Evolutionary conservation across 768 basidiomycete genomes (phyloP), one percentile per base, ranked within the genome.

Genomic region (Hortiboletus flavorubellus): DNA sequence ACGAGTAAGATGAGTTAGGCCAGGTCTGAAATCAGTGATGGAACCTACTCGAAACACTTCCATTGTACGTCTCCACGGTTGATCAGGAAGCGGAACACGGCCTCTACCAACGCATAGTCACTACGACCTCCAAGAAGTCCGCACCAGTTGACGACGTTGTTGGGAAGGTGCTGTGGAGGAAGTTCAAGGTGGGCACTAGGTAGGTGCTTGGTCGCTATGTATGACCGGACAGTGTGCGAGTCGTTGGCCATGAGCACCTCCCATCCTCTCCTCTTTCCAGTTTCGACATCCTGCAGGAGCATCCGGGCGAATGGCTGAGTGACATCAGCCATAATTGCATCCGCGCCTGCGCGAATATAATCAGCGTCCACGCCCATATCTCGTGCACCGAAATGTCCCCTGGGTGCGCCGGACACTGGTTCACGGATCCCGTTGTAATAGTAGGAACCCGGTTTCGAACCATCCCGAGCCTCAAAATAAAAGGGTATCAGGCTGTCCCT

Each of bases 81-180:
- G n/a, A 6, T 7, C 37, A 53, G 0, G 3, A 14, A 33, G 2
- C 2, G 10, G 26, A 59, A 30, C 37, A 53, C 31, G 2, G 12
- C 1, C 15, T 43, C 41, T 43, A 18, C 11, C n/a, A 59, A 44
- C 7, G 46, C 29, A 14, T 1, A 2, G 6, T 58, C 43, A n/a
- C 11, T 15, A 33, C 42, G 18, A 18, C 8, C n/a, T 46, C 18
- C 48, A 16, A 58, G 29, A 12, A 52, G 21, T 16, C 8, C n/a
- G 9, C 59, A 59, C 48, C 58, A 76, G 54, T 73, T 67, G 35
- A 76, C 55, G 3, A 72, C 62, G 31, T 64, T 53, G 39, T 3
- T 52, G 16, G 54, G 38, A 39, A 63, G 62, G 39, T 63, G 51
- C 11, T 42, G 33, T 1, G 53, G 51, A 18, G 68, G 60, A 18